Percentiles rank a stretch among this genome's conserved stretches.
Conservation (phyloP, 2,329 filamentous ascomycete species). For the Aaosphaeria arxii region DNA sequence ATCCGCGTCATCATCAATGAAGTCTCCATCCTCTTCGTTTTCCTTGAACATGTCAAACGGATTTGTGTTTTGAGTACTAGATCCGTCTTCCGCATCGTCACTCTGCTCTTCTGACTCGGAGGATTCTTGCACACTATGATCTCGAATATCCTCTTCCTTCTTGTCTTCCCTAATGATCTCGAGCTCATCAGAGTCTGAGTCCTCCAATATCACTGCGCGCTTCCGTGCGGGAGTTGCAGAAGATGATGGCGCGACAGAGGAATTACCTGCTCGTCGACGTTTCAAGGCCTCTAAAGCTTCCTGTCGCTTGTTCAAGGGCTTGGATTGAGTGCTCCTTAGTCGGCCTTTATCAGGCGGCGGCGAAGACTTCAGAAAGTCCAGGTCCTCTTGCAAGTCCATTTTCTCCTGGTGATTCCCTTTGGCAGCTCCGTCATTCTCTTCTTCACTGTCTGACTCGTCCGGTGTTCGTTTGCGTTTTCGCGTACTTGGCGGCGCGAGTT, state of each 20-base stretch:
- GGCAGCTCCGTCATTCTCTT: conserved; percentile 11
- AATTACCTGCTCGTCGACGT: conserved; percentile 35
- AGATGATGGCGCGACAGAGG: conserved; percentile 16
- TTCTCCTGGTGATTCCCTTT: conserved; percentile 13
- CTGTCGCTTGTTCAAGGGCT: conserved; percentile 34
- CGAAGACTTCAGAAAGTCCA: conserved; percentile 42
- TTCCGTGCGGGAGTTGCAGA: conserved; percentile 18
- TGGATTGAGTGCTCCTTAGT: conserved; percentile 17
- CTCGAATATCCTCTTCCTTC: conserved; percentile 23
- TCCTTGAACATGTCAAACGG: conserved; percentile 47
- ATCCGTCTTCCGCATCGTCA: conserved; percentile 11
- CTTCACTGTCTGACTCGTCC: conserved; percentile 8
- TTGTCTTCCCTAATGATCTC: conserved; percentile 34
- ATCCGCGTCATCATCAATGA: conserved; percentile 62
- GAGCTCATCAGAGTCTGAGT: conserved; percentile 24
- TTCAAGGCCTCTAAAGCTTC: conserved; percentile 45
- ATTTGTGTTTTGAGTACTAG: conserved; percentile 9
- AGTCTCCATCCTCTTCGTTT: conserved; percentile 60
- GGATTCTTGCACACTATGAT: conserved; percentile 10
- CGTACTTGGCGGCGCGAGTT: neutral
- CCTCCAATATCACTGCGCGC: conserved; percentile 14
- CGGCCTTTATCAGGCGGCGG: conserved; percentile 24
- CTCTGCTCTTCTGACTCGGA: conserved; percentile 15
- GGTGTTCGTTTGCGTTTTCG: neutral
- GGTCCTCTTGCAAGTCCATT: conserved; percentile 45